phyloP scores from a whole-genome alignment of 1,284 basidiomycete species.

The Cronartium quercuum region DNA sequence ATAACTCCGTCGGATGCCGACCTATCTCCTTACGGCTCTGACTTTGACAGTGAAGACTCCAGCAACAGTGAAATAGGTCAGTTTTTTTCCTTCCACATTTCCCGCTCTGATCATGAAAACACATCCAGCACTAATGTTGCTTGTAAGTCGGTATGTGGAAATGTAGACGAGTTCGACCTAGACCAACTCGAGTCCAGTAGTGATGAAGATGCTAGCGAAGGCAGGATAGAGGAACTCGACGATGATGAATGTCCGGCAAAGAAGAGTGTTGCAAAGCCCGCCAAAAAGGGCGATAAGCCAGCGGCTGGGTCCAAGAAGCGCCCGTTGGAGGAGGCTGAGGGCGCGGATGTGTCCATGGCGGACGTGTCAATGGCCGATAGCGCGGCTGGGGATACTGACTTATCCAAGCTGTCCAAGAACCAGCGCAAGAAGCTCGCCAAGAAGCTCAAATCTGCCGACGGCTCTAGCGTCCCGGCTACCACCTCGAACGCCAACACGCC shows the following conservation, averaged over 20 bases:
- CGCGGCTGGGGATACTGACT: constrained; percentile 1
- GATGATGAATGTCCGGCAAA: constrained; percentile 16
- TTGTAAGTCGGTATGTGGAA: neutral
- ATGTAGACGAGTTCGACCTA: constrained; percentile 7
- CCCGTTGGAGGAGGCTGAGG: constrained; percentile 24
- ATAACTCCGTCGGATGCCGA: constrained; percentile 7
- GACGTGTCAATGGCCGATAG: constrained; percentile 2
- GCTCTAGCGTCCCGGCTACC: neutral
- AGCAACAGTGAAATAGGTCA: constrained; percentile 23
- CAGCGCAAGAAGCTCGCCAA: constrained; percentile 32
- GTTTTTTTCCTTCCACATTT: neutral
- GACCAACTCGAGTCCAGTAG: constrained; percentile 10
- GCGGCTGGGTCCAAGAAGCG: constrained; percentile 19
- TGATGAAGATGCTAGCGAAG: constrained; percentile 9
- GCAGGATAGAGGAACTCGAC: constrained; percentile 4
- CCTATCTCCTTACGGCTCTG: constrained; percentile 5
- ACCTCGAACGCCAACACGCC: neutral
- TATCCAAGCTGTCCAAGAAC: constrained; percentile 22
- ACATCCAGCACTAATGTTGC: no score
- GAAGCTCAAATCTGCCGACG: constrained; percentile 7
- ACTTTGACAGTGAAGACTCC: constrained; percentile 30
- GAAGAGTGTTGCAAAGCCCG: neutral
- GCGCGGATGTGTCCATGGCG: constrained; percentile 35
- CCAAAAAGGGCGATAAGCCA: constrained; percentile 21
- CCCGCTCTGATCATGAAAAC: no score